Base-by-base conservation (phyloP, 257 asterid species). In the Scutellaria barbata region DNA sequence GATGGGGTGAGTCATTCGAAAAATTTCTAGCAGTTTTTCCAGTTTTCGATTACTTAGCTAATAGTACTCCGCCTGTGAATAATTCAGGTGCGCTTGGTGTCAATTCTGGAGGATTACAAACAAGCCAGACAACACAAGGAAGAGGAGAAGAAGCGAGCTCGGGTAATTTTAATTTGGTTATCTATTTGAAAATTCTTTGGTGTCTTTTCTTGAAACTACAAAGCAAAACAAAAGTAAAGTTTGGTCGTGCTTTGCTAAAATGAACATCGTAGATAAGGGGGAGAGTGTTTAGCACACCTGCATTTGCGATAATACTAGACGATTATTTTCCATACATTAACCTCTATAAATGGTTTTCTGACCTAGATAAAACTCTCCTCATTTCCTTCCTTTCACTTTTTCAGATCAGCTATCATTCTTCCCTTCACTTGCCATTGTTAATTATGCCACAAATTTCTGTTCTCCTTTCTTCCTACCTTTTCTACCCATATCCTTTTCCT, bases 31-130 rank as follows among this genome's bases (percentile, higher is more conserved):
- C 76, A 20, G 56, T 55, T 72, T 57, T 71, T 51, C 43, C 25
- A n/a, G 56, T 75, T 64, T 61, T 58, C 40, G 20, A 56, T 7
- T 60, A 10, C 33, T 61, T 53, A 35, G 64, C 60, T 68, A 16
- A 65, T 71, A 46, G n/a, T 37, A 47, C 35, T 22, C 51, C 60
- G 17, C 47, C 58, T 56, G 72, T 54, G 58, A 47, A 72, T 18
- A 72, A 25, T 72, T 71, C 85, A 93, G 98, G 98, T 81, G 79
- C 89, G 95, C 1, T 77, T 94, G 86, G 95, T 89, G 47, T 91
- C 97, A 30, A 89, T 88, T 77, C 76, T 94, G 77, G 96, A 86
- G 81, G 97, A 91, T 80, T 94, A 94, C 86, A 91, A 89, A 77
- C 81, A 75, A 75, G 80, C 89, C 70, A 87, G 99, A 63, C 81